Conservation (phyloP, 495 filamentous ascomycete species). For the Penicillium canescens region DNA sequence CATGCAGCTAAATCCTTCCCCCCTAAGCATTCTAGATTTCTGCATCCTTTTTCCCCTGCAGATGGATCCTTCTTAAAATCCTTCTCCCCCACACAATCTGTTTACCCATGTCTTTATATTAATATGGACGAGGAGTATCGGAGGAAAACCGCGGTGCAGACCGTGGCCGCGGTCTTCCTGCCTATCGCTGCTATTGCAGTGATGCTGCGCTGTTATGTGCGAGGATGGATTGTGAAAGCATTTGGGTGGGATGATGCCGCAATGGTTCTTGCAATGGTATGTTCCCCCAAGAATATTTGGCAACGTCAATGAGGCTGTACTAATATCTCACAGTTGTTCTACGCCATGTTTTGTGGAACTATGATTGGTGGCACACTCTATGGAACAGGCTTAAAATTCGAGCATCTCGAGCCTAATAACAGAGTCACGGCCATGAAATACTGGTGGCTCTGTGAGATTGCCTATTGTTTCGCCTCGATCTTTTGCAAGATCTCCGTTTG, state of each 20-base stretch:
- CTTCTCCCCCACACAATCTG: constrained; percentile 2
- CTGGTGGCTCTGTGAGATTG: constrained; percentile 46
- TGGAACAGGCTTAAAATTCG: constrained; percentile 36
- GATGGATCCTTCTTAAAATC: background rate
- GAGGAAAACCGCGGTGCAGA: constrained; percentile 30
- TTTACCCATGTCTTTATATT: background rate
- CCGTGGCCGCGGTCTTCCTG: constrained; percentile 40
- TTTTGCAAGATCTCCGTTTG: constrained; percentile 45
- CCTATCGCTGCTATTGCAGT: constrained; percentile 37
- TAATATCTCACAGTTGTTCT: constrained; percentile 25
- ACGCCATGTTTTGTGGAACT: constrained; percentile 38
- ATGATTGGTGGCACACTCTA: constrained; percentile 42
- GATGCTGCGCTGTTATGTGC: constrained; percentile 44
- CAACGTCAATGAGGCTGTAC: background rate
- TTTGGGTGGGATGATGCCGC: constrained; percentile 46
- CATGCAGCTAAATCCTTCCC: background rate
- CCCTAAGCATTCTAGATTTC: background rate
- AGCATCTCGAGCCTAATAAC: constrained; percentile 19
- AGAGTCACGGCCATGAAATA: constrained; percentile 41
- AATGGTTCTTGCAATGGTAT: constrained; percentile 42
- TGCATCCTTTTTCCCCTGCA: background rate
- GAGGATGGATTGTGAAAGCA: constrained; percentile 36
- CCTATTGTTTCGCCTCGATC: constrained; percentile 44
- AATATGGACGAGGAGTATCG: constrained; percentile 22
- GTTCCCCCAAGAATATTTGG: background rate